Evolutionary conservation across 495 filamentous ascomycete genomes (phyloP).

Genomic region (Tuber brumale): DNA sequence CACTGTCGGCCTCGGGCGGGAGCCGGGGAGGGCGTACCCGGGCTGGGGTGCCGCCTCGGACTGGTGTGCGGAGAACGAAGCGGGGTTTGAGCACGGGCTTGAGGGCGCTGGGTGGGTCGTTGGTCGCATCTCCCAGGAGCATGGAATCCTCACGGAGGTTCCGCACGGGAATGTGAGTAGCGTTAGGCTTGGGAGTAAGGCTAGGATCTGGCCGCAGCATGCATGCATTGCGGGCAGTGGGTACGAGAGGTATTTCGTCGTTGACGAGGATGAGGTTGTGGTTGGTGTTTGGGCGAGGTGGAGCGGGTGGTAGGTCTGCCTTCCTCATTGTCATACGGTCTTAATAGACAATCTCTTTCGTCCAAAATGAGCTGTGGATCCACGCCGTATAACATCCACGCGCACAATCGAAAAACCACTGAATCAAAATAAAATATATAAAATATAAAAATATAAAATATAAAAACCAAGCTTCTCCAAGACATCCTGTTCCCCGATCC

Average conservation of each 20-base stretch:
- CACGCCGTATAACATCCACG: background rate
- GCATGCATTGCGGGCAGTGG: constrained; percentile 70
- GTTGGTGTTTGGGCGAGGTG: constrained; percentile 62
- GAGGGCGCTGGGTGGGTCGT: constrained; percentile 55
- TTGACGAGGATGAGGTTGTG: constrained; percentile 62
- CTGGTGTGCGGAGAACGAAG: constrained; percentile 46
- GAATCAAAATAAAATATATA: background rate
- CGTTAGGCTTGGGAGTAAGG: constrained; percentile 56
- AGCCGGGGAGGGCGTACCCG: constrained; percentile 61
- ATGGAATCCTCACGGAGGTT: constrained; percentile 55
- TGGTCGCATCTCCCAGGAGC: constrained; percentile 59
- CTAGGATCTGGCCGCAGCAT: constrained; percentile 79
- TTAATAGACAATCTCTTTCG: background rate
- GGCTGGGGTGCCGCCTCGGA: constrained; percentile 68
- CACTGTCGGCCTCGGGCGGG: constrained; percentile 64
- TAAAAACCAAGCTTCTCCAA: background rate
- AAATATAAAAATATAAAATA: constrained; percentile 1
- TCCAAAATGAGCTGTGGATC: background rate
- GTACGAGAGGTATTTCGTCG: constrained; percentile 68
- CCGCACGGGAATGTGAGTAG: constrained; percentile 43
- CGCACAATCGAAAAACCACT: background rate
- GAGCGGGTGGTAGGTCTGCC: constrained; percentile 50
- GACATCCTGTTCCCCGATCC: background rate
- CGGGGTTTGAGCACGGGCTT: constrained; percentile 1
- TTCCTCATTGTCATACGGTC: background rate